Base-by-base conservation (phyloP, 23 red algal species). In the Gracilaria vermiculophylla region DNA sequence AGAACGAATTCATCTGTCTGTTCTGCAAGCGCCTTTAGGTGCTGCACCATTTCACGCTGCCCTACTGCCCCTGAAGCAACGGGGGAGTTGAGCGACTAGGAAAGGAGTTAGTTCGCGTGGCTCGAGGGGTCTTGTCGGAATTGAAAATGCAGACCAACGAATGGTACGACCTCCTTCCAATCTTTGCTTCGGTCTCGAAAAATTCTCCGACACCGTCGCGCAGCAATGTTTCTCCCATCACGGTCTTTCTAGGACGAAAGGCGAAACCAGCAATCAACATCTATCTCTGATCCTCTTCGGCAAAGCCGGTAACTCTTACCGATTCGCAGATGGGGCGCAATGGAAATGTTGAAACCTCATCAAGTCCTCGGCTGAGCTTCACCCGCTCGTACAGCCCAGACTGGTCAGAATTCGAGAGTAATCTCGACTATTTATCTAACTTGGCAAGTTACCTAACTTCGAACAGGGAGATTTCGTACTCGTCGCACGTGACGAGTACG, bases 41-140 rank as follows among this genome's bases (percentile, higher is more conserved):
- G 57, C 60, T 24, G 28, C 81, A 85, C 54, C 81, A 85, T 36
- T 85, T 85, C 64, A 85, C 81, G 4, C 5, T 72, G 2, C 81
- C 81, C 37, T 55, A 85, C 58, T 85, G 61, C 58, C 37, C 61
- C 3, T 71, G 61, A 60, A 47, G 81, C 81, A 47, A 47, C 43
- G 43, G 43, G 43, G 43, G 6, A 47, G 43, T 47, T 8, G 43
- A 47, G 43, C 43, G 81, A 43, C 37, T 85, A 2, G 58, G 57
- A 8, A 40, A 19, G 5, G 58, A 85, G 57, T 31, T 70, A 8
- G 2, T 72, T 70, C 81, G 56, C 33, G 58, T 69, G 2, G 2
- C 14, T 24, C 35, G 81, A 4, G 6, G 13, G 57, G 32, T 50
- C 32, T 5, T 85, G 2, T 85, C 81, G 17, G 81, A 85, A 34